These are phyloP conservation scores for Globisporangium canariense DNA, from an alignment of 352 stramenopile genomes.

Conservation along the genomic window DNA sequence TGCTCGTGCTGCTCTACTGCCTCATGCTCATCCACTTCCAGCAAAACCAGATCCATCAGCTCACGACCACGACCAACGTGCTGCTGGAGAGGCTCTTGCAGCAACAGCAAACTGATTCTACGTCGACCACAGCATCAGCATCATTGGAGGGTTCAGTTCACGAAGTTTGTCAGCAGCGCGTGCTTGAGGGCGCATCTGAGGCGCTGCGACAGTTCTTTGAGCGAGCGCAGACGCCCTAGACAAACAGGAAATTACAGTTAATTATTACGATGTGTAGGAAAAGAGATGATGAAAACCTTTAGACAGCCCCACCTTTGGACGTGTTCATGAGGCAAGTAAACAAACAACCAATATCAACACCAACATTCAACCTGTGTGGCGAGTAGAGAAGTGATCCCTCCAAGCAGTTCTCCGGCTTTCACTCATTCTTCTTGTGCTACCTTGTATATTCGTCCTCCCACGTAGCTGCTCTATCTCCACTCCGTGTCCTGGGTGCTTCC, in stretches of 20 bases:
- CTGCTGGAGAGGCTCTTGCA: slow-evolving; percentile 33
- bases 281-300: not conserved
- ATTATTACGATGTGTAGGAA: not conserved
- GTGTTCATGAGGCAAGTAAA: too few relatives aligned
- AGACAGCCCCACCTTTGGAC: too few relatives aligned
- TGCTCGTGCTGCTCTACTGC: slow-evolving; percentile 35
- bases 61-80: slow-evolving; percentile 32
- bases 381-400: too few relatives aligned
- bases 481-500: too few relatives aligned
- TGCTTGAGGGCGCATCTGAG: not conserved
- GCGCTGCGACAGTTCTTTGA: slow-evolving; percentile 5
- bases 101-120: slow-evolving; percentile 3
- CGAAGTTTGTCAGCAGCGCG: slow-evolving; percentile 1
- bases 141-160: not conserved
- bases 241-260: not conserved
- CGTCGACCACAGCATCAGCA: not conserved
- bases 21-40: slow-evolving; percentile 35
- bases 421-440: too few relatives aligned
- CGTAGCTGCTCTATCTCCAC: too few relatives aligned
- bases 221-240: not conserved
- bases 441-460: too few relatives aligned
- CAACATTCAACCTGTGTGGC: too few relatives aligned
- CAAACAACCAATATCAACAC: too few relatives aligned
- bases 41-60: slow-evolving; percentile 42
- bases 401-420: too few relatives aligned